Conservation (phyloP, 495 filamentous ascomycete genomes). For the Aspergillus bertholletiae region DNA sequence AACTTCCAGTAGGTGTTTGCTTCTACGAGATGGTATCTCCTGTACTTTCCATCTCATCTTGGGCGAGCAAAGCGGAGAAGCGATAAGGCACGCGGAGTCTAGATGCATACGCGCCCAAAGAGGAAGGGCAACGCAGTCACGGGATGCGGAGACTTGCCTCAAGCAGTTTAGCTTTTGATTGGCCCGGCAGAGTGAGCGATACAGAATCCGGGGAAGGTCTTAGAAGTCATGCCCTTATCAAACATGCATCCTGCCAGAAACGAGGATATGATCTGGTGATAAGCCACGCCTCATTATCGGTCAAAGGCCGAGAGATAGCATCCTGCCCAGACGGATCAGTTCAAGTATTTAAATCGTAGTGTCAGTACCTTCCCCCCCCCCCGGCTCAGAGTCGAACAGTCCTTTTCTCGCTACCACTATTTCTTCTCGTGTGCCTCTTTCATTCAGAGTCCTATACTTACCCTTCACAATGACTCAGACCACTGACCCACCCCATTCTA, state of each 20-base stretch:
- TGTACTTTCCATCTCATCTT: neutral
- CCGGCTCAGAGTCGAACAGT: neutral
- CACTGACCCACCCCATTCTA: neutral
- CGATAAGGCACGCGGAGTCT: neutral
- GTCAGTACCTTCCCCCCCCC: too few relatives aligned
- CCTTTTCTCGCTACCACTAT: neutral
- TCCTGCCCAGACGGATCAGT: too few relatives aligned
- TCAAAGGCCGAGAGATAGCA: too few relatives aligned
- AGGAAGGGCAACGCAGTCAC: neutral
- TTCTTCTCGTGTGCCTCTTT: neutral
- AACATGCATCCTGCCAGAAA: too few relatives aligned
- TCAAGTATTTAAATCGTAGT: neutral
- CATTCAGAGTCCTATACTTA: neutral
- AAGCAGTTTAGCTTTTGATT: neutral
- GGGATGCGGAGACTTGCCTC: neutral
- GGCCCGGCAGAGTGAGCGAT: too few relatives aligned
- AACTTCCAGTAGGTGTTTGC: neutral
- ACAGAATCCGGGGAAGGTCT: neutral
- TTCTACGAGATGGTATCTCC: neutral
- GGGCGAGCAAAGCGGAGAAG: neutral
- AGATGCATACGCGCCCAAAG: neutral
- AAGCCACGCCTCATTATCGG: neutral
- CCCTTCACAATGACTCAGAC: neutral
- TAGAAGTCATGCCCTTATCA: neutral
- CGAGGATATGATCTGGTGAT: neutral